Base-by-base conservation (phyloP, 2,329 filamentous ascomycete species). In the Botryotinia narcissicola region DNA sequence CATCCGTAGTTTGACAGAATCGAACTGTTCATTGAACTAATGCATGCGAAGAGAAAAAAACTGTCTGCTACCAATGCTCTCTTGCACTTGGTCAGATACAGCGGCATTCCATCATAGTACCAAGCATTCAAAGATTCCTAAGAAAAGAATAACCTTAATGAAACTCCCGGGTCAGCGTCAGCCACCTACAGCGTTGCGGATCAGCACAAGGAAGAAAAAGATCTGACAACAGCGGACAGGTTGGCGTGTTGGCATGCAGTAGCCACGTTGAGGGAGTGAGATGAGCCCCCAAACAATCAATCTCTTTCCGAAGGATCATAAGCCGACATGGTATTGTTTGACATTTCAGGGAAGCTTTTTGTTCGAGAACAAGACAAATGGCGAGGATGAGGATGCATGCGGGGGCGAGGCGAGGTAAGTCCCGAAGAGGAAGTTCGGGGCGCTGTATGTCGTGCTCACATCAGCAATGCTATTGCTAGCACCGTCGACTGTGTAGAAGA, bases 381-480 rank as follows among this genome's bases (percentile, higher is more conserved):
- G 29, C 20, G 20, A 32, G 16, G 57, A 35, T 35, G 57, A 60
- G 57, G 57, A 29, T 63, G 37, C 16, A 57, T 57, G 37, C 64
- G 35, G 35, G 25, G 12, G n/a, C 16, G 66, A 68, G 66, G 66
- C 48, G 48, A 32, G 48, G 35, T 68, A 32, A 18, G 66, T 57
- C 51, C 54, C 20, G 48, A 42, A 57, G 29, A 12, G 61, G n/a
- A 66, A 48, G 42, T 66, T 66, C 20, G 25, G n/a, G 51, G 46
- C 48, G 46, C 46, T 10, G 25, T 29, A 42, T 44, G 5, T 68
- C 37, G 22, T 29, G 48, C 66, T 68, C 66, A 42, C 66, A 57
- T 57, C 66, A 68, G 66, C 48, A 9, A 25, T 68, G n/a, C 48
- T 57, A 44, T 68, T 68, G 48, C 66, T 57, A 68, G 66, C 40